Evolutionary conservation across 108 stramenopile species (phyloP), one percentile per base, ranked within the genome.

Genomic region (Seminavis robusta): DNA sequence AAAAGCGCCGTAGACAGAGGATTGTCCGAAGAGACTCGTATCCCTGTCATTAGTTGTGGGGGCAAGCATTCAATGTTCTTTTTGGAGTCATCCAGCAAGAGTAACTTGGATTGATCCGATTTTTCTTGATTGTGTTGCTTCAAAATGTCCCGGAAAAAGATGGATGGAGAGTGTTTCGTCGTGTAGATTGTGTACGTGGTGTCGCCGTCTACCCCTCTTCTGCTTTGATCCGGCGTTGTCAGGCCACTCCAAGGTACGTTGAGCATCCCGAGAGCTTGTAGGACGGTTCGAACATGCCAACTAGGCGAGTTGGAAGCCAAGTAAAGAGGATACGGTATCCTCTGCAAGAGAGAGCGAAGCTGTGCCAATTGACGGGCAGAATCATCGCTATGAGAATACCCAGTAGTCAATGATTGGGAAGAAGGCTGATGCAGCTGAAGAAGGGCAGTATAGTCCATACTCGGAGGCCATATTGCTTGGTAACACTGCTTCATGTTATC

Each of bases 281-380:
- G 11, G 1, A 84, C 83, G 34, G 65, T 67, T 7, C 37, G 6
- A 15, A 93, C 69, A 56, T 93, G 92, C 36, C 62, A 57, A 15
- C 42, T 67, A 9, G 92, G 92, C 4, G 92, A 93, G 52, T 93
- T 93, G 31, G 88, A 89, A 15, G 86, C 79, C 30, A 89, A 59
- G 41, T 68, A 73, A 33, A 93, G 59, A 4, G 77, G 71, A 61
- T 64, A 43, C 0, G 67, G 75, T 29, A 39, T 47, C 3, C 10
- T 26, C 1, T 56, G 44, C 11, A 80, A 27, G 10, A 73, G 24
- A 6, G 47, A 39, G 8, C 52, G 40, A 7, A 61, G 17, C 24
- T 47, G 5, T 42, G 24, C 29, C 1, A 28, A 45, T 52, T 81
- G 54, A 28, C 54, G 62, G 19, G 26, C 20, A 3, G 52, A 44